These are phyloP conservation scores for Blastobotrys elegans DNA, from an alignment of 1,139 yeast species.

Conservation along the genomic window DNA sequence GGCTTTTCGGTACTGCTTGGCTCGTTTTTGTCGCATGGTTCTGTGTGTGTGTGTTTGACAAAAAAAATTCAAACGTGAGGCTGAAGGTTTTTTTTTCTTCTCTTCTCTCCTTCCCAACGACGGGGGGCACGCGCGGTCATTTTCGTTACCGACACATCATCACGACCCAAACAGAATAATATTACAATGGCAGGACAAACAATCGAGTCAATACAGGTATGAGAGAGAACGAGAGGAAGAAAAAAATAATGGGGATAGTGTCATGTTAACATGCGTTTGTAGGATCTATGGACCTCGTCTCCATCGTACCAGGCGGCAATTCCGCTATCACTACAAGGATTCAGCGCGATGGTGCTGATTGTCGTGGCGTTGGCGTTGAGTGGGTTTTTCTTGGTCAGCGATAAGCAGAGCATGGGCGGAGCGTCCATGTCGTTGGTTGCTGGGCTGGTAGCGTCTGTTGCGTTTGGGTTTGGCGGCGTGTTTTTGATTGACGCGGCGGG, in stretches of 20 bases:
- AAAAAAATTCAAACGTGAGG: conserved; percentile 1
- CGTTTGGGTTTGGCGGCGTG: conserved; percentile 37
- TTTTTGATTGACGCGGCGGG: conserved; percentile 37
- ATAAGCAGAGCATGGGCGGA: conserved; percentile 23
- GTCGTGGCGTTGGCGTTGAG: conserved; percentile 22
- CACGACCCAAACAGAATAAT: not conserved
- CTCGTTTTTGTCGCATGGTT: conserved; percentile 89
- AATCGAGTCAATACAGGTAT: not conserved
- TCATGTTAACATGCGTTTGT: not conserved
- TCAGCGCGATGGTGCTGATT: conserved; percentile 9
- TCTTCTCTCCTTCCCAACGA: too few species aligned
- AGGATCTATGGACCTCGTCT: not conserved
- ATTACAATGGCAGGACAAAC: not conserved
- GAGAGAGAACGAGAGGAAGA: not conserved
- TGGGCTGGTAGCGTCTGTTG: conserved; percentile 30
- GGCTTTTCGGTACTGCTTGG: conserved; percentile 89
- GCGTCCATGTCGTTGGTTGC: conserved; percentile 23
- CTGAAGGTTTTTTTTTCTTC: too few species aligned
- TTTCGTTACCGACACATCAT: not conserved
- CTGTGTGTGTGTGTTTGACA: conserved; percentile 15
- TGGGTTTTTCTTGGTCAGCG: conserved; percentile 24
- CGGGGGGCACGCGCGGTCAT: too few species aligned
- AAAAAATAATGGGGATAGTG: not conserved
- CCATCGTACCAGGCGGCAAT: not conserved
- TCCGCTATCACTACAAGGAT: conserved; percentile 9